Percentiles rank a stretch among this genome's conserved stretches.
These are phyloP conservation scores for Fusarium sp. DNA, from an alignment of 2,329 filamentous ascomycete genomes.

Conservation along the genomic window DNA sequence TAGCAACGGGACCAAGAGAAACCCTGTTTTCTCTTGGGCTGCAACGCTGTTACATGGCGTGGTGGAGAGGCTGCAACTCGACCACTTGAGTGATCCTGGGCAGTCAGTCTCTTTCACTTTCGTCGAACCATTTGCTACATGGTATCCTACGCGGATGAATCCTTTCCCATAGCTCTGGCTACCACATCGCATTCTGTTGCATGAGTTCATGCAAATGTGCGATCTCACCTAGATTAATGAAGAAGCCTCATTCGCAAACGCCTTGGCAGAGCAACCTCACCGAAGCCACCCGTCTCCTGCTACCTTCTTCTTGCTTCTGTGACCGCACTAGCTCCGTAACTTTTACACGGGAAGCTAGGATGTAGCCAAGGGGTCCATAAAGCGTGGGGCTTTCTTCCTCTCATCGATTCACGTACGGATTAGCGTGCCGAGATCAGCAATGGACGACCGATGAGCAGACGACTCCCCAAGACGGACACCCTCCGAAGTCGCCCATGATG, in stretches of 20 bases:
- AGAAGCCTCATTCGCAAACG: conserved; percentile 4
- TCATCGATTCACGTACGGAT: conserved; percentile 13
- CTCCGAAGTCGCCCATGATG: conserved; percentile 36
- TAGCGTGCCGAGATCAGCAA: conserved; percentile 37
- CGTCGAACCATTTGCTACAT: conserved; percentile 11
- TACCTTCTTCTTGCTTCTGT: neutral
- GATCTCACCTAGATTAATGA: neutral
- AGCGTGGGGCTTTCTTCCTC: conserved; percentile 25
- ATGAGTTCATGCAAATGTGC: neutral
- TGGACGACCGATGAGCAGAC: conserved; percentile 3
- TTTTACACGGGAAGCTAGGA: conserved; percentile 16
- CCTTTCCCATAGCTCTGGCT: conserved; percentile 4
- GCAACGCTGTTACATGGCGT: conserved; percentile 7
- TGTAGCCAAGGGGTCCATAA: conserved; percentile 16
- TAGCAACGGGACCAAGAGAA: neutral
- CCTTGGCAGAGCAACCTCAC: neutral
- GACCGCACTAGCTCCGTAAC: neutral
- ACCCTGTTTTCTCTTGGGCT: conserved; percentile 18
- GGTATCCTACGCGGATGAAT: neutral
- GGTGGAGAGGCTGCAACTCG: conserved; percentile 23
- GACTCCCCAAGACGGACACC: conserved; percentile 17
- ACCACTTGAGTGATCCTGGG: neutral
- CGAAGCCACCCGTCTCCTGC: conserved; percentile 4
- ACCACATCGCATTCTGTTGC: neutral
- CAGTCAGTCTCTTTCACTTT: neutral